Evolutionary conservation across 2,329 filamentous ascomycete species (phyloP), one percentile per base, ranked within the genome.

Genomic region (Pseudocercospora crystallina): DNA sequence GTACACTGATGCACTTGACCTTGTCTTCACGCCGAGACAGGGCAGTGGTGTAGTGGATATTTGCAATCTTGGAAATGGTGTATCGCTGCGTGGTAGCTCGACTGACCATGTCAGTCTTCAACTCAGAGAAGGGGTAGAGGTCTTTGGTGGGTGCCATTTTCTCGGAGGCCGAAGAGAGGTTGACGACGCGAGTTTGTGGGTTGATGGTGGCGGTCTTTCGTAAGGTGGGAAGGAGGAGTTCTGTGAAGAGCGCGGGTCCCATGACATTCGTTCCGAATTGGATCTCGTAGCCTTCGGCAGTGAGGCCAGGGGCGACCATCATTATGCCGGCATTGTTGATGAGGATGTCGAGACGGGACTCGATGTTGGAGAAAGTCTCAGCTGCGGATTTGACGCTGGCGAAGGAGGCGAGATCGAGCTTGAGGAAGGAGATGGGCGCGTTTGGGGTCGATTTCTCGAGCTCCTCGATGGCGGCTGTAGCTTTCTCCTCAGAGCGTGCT

Each of bases 1-100:
- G 76, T 4, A 79, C 56, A 1, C 71, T 63, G 0, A 74, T 68
- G n/a, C 63, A 65, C 0, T 68, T 76, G 48, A 80, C 71, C 4
- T 64, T 46, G 0, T 76, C 76, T 53, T 79, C 73, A 0, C 67
- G 66, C 15, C 61, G 47, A 0, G 74, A 72, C 1, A 78, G 64
- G 34, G 73, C 66, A 9, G 64, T 57, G 0, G 73, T 63, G 56
- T 71, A 77, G 1, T 78, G 68, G 26, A 79, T 65, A 42, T 78
- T 78, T 2, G 76, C 75, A 2, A 80, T 65, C 53, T 80, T 80
- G 20, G 69, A 71, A 17, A 73, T 67, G 4, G 72, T 74, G 61
- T 80, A 80, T 31, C 54, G 36, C 44, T 30, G 17, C 34, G 46
- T 53, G 0, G 69, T 68, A 1, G 47, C 50, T 13, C 61, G 37